A percentile compares a stretch with the other conserved stretches of the same genome.
Conservation (phyloP, 495 filamentous ascomycete genomes). For the Jackrogersella minutella region DNA sequence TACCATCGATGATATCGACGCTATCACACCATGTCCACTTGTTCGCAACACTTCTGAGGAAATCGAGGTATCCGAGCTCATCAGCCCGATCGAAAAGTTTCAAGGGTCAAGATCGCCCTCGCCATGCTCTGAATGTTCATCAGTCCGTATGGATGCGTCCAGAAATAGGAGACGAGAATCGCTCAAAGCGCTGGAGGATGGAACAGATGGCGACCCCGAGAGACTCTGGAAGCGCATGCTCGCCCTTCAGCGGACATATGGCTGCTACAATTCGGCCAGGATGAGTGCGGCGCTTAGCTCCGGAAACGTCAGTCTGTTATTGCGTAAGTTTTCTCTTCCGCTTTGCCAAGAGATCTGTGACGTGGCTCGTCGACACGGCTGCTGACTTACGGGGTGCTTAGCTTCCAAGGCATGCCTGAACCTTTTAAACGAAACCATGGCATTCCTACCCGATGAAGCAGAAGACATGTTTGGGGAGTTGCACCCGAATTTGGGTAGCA, state of each 20-base stretch:
- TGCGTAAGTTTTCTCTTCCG: slow-evolving; percentile 47
- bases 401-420: slow-evolving; percentile 54
- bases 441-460: slow-evolving; percentile 49
- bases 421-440: slow-evolving; percentile 55
- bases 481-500: neutral
- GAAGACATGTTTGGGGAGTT: slow-evolving; percentile 17
- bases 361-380: slow-evolving; percentile 2
- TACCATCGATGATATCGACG: slow-evolving; percentile 42
- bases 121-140: slow-evolving; percentile 36
- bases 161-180: slow-evolving; percentile 38
- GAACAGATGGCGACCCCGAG: slow-evolving; percentile 46
- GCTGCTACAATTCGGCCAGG: slow-evolving; percentile 56
- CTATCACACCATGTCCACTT: slow-evolving; percentile 44
- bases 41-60: slow-evolving; percentile 4
- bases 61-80: slow-evolving; percentile 16
- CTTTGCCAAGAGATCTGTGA: neutral
- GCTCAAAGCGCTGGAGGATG: slow-evolving; percentile 43
- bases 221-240: slow-evolving; percentile 57
- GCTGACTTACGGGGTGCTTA: slow-evolving; percentile 30
- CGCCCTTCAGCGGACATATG: slow-evolving; percentile 51
- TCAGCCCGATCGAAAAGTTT: slow-evolving; percentile 23
- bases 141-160: slow-evolving; percentile 7
- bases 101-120: slow-evolving; percentile 36
- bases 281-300: slow-evolving; percentile 54
- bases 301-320: slow-evolving; percentile 42